Evolutionary conservation across 2,329 filamentous ascomycete species (phyloP), one percentile per base, ranked within the genome.

Genomic region (Aschersonia sp.): DNA sequence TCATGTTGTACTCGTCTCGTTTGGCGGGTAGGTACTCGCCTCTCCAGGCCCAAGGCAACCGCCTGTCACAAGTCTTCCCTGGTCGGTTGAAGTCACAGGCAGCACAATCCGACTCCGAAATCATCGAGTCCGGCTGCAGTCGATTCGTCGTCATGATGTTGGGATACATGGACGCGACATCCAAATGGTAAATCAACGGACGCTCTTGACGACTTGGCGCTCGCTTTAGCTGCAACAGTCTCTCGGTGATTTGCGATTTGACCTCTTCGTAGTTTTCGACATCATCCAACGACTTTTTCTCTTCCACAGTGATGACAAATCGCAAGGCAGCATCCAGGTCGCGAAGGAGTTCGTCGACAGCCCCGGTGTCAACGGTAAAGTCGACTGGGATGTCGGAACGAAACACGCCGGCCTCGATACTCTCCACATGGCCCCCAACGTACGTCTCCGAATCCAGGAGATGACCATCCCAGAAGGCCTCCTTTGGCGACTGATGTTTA

Each of bases 71-170:
- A 1, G 88, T 97, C 67, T 98, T 98, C 33, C 92, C 92, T 0
- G 92, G 92, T 43, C 92, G 75, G 56, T 98, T 98, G 72, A 98
- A 98, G 63, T 98, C 94, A 64, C 94, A 98, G 9, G 92, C 89
- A 3, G 92, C 92, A 58, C 94, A 98, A 57, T 95, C 87, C 0
- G 89, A 87, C 62, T 98, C 94, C 44, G 90, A 73, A 47, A 98
- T 94, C 88, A 98, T 94, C n/a, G 92, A 97, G 64, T 98, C 92
- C 0, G 92, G 92, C 57, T 98, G 92, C 44, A 98, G 67, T 63
- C 92, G 85, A 64, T 98, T 98, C 1, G 92, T 98, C 2, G 94
- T 98, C 94, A 98, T 98, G 63, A 98, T 98, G 65, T 98, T 98
- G 8, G 92, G 92, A 62, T 98, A 98, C 92, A 98, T 98, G 50